phyloP scores from a whole-genome alignment of 345 rosid genomes.

The Leavenworthia alabamica region DNA sequence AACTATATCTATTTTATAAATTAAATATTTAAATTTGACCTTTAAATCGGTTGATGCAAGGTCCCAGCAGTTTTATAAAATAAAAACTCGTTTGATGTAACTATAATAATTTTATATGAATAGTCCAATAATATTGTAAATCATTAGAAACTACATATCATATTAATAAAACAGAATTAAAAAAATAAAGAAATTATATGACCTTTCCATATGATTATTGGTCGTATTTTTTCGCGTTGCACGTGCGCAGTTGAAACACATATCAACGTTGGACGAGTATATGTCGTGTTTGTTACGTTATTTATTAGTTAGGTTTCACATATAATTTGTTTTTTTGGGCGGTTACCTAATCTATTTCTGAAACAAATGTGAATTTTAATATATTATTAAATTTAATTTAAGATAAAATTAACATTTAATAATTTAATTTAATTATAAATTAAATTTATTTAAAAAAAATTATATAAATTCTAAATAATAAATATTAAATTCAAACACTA shows the following conservation, averaged over 20 bases:
- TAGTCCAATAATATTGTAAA: not conserved
- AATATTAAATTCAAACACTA: too few relatives aligned
- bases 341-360: not conserved
- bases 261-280: slow-evolving; percentile 9
- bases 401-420: too few relatives aligned
- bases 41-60: slow-evolving; percentile 15
- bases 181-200: not conserved
- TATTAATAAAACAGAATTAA: not conserved
- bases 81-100: not conserved
- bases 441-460: too few relatives aligned
- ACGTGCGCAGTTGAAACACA: slow-evolving; percentile 12
- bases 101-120: not conserved
- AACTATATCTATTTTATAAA: not conserved
- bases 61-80: not conserved
- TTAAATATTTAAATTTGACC: slow-evolving; percentile 4
- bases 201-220: slow-evolving; percentile 18
- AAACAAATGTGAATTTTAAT: not conserved
- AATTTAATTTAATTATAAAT: too few relatives aligned
- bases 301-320: not conserved
- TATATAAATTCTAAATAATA: too few relatives aligned
- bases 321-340: not conserved
- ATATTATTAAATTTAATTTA: too few relatives aligned
- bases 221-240: not conserved
- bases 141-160: not conserved
- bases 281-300: slow-evolving; percentile 3